Conservation (phyloP, 163 green algal genomes). For the Coccomyxa subellipsoidea region DNA sequence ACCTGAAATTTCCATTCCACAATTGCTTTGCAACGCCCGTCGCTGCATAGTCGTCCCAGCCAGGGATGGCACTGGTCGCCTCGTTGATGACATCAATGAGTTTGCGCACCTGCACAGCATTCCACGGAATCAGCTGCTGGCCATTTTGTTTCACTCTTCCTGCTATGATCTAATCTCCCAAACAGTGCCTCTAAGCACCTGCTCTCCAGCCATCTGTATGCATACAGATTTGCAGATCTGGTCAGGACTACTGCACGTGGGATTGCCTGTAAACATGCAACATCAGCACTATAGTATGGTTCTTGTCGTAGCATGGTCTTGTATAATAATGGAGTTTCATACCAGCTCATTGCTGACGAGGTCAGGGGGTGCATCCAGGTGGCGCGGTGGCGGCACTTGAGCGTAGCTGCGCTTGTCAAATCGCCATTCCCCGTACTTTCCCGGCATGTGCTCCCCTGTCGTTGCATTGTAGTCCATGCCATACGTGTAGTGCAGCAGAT, state of each 20-base stretch:
- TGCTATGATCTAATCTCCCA: neutral
- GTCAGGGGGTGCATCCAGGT: conserved; percentile 58
- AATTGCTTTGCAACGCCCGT: conserved; percentile 48
- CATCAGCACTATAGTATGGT: neutral
- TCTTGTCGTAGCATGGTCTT: neutral
- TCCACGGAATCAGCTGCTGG: conserved; percentile 1
- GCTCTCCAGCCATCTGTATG: neutral
- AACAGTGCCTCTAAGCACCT: neutral
- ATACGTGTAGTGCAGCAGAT: conserved; percentile 96
- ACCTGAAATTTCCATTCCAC: conserved; percentile 40
- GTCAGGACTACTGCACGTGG: neutral
- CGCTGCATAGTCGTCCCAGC: conserved; percentile 76
- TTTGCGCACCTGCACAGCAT: conserved; percentile 29
- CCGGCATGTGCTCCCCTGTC: conserved; percentile 58
- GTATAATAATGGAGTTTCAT: conserved; percentile 7
- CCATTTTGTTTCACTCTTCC: neutral
- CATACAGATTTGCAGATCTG: neutral
- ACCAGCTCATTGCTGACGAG: conserved; percentile 85
- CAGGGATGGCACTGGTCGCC: conserved; percentile 70
- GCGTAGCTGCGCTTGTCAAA: conserved; percentile 92
- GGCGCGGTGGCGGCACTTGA: conserved; percentile 54
- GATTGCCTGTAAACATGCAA: neutral
- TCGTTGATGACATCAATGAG: conserved; percentile 84
- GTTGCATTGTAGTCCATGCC: conserved; percentile 28
- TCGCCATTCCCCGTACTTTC: conserved; percentile 78